These are phyloP conservation scores for Claviceps citrina DNA, from an alignment of 2,329 filamentous ascomycete genomes.

Conservation along the genomic window DNA sequence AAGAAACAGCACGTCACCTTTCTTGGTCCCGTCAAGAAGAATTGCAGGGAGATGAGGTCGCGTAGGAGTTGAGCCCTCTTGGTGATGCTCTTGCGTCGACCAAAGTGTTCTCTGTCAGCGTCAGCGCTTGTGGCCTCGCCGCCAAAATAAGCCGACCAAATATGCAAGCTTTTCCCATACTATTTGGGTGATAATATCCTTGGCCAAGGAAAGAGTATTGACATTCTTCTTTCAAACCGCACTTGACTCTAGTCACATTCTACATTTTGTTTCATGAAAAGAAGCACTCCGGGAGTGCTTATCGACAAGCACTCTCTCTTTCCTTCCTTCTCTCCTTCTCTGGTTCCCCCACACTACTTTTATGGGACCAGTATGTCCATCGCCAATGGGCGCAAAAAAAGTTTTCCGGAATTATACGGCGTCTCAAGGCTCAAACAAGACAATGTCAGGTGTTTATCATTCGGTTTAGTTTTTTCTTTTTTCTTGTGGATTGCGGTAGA, in stretches of 20 bases:
- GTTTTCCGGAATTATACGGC: background rate
- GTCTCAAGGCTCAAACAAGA: background rate
- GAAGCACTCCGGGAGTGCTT: background rate
- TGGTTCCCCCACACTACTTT: too few species aligned
- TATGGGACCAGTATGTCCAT: background rate
- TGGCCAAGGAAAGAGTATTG: background rate
- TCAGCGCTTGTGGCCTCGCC: too few species aligned
- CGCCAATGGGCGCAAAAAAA: background rate
- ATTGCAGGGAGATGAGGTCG: slow-evolving; percentile 17
- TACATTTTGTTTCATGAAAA: slow-evolving; percentile 3
- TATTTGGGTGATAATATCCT: slow-evolving; percentile 1
- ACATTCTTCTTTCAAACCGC: slow-evolving; percentile 4
- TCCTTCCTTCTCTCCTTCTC: background rate
- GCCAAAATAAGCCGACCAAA: background rate
- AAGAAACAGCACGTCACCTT: slow-evolving; percentile 37
- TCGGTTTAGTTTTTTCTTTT: background rate
- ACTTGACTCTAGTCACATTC: slow-evolving; percentile 8
- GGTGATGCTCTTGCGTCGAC: background rate
- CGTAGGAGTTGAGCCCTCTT: slow-evolving; percentile 7
- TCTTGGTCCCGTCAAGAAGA: slow-evolving; percentile 34
- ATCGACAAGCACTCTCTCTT: background rate
- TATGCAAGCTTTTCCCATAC: background rate
- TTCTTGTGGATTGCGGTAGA: background rate
- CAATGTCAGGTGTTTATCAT: background rate
- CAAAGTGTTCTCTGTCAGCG: too few species aligned